These are phyloP conservation scores for Venustampulla echinocandica DNA, from an alignment of 495 filamentous ascomycete genomes.

Conservation along the genomic window DNA sequence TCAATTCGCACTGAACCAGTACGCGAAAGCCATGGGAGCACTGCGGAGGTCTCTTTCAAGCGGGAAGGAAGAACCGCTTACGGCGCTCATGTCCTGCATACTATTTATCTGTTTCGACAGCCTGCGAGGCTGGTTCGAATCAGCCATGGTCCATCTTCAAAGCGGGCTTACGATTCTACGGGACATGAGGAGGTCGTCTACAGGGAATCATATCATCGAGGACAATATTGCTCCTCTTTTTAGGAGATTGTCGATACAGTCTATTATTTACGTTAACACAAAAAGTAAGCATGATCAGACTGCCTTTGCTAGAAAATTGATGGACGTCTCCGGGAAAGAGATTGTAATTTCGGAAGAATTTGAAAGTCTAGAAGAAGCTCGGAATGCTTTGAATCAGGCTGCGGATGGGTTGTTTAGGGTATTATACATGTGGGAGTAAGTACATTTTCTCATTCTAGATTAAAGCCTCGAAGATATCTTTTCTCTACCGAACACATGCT, in stretches of 20 bases:
- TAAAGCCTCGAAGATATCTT: too few species aligned
- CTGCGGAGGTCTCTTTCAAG: constrained; percentile 4
- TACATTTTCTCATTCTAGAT: too few species aligned
- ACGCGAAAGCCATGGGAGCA: constrained; percentile 3
- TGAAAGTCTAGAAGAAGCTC: constrained; percentile 8
- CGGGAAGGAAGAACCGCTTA: not conserved
- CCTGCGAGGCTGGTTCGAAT: constrained; percentile 3
- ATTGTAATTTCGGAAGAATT: constrained; percentile 3
- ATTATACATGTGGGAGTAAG: constrained; percentile 11
- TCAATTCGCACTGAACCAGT: constrained; percentile 10
- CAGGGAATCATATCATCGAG: constrained; percentile 4
- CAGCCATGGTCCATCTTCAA: constrained; percentile 10
- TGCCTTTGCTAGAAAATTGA: constrained; percentile 3
- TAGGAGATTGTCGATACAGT: constrained; percentile 6
- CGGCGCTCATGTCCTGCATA: constrained; percentile 7
- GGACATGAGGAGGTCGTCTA: constrained; percentile 2
- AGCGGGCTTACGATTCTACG: constrained; percentile 8
- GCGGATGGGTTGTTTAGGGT: constrained; percentile 5
- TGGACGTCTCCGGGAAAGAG: too few species aligned
- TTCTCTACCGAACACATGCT: too few species aligned
- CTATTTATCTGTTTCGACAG: constrained; percentile 17
- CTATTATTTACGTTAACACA: constrained; percentile 7
- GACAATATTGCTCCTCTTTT: constrained; percentile 8
- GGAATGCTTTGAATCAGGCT: constrained; percentile 1
- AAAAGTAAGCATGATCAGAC: not conserved